Evolutionary conservation across 2,329 filamentous ascomycete species (phyloP).

Genomic region (Ophiostoma australiae): DNA sequence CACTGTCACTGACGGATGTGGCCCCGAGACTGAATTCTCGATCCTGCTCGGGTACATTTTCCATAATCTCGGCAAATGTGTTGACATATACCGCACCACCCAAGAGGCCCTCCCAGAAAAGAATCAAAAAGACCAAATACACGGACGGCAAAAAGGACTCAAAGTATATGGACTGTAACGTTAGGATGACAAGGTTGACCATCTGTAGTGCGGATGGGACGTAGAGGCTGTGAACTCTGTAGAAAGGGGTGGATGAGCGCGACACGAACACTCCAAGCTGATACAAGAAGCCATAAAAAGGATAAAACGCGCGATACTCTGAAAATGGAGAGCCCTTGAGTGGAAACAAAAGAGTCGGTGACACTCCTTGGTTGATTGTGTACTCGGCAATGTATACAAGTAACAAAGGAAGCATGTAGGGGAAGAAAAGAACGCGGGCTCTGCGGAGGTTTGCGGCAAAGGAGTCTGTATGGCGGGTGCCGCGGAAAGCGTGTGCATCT

Average conservation of each 20-base stretch:
- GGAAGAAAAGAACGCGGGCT: conserved; percentile 64
- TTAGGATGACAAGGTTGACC: conserved; percentile 68
- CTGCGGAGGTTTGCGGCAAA: conserved; percentile 57
- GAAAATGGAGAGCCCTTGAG: conserved; percentile 69
- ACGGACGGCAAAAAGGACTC: conserved; percentile 73
- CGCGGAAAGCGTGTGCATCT: conserved; percentile 24
- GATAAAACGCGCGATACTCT: conserved; percentile 83
- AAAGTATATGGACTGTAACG: conserved; percentile 64
- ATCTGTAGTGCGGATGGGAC: conserved; percentile 77
- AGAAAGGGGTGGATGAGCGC: conserved; percentile 80
- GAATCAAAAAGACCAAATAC: conserved; percentile 75
- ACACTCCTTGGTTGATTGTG: conserved; percentile 92
- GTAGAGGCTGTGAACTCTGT: conserved; percentile 77
- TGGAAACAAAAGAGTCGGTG: conserved; percentile 85
- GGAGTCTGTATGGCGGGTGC: conserved; percentile 17
- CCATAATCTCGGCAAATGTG: conserved; percentile 90
- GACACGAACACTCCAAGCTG: conserved; percentile 94
- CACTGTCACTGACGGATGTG: conserved; percentile 87
- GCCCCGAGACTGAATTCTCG: conserved; percentile 88
- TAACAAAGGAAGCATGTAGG: conserved; percentile 83
- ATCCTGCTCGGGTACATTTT: conserved; percentile 69
- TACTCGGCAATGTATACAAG: conserved; percentile 96
- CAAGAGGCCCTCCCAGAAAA: conserved; percentile 92
- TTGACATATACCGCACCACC: conserved; percentile 93
- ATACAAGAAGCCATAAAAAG: conserved; percentile 90